phyloP scores from a whole-genome alignment of 768 basidiomycete genomes.

The Naganishia kalamii region DNA sequence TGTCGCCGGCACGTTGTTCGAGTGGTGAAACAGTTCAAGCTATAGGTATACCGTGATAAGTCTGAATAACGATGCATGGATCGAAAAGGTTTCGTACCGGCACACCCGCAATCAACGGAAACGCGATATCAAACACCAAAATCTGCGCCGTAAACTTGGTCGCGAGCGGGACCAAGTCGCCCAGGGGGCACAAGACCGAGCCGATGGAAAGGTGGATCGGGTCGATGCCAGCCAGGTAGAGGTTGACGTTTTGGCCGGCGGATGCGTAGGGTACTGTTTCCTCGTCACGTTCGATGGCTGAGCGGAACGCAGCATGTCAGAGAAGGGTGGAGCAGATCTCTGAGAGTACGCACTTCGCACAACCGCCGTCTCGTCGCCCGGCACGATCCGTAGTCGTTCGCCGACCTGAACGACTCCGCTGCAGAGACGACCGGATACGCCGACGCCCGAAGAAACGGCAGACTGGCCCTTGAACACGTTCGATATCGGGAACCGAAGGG shows the following conservation, averaged over 20 bases:
- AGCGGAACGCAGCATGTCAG: neutral
- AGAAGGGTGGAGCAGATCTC: neutral
- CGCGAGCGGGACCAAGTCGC: conserved; percentile 67
- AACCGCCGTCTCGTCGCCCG: conserved; percentile 81
- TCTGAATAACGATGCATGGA: conserved; percentile 47
- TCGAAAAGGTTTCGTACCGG: conserved; percentile 53
- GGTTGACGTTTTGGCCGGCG: conserved; percentile 80
- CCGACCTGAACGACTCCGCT: conserved; percentile 88
- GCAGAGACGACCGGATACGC: conserved; percentile 74
- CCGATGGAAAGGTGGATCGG: conserved; percentile 79
- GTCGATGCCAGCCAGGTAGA: conserved; percentile 77
- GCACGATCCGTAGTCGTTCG: conserved; percentile 74
- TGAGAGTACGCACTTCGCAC: conserved; percentile 54
- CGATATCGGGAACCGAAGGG: conserved; percentile 79
- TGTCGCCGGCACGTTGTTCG: conserved; percentile 81
- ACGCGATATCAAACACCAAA: conserved; percentile 84
- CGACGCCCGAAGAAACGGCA: conserved; percentile 59
- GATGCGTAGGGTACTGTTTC: conserved; percentile 74
- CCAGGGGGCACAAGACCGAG: conserved; percentile 73
- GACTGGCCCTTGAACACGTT: conserved; percentile 91
- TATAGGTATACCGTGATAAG: neutral
- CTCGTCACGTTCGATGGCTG: conserved; percentile 82
- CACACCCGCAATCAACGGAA: conserved; percentile 80
- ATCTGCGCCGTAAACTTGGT: conserved; percentile 75
- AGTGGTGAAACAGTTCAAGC: conserved; percentile 89